Evolutionary conservation across 2,329 filamentous ascomycete species (phyloP), one percentile per base, ranked within the genome.

Genomic region (Penicillium sp.): DNA sequence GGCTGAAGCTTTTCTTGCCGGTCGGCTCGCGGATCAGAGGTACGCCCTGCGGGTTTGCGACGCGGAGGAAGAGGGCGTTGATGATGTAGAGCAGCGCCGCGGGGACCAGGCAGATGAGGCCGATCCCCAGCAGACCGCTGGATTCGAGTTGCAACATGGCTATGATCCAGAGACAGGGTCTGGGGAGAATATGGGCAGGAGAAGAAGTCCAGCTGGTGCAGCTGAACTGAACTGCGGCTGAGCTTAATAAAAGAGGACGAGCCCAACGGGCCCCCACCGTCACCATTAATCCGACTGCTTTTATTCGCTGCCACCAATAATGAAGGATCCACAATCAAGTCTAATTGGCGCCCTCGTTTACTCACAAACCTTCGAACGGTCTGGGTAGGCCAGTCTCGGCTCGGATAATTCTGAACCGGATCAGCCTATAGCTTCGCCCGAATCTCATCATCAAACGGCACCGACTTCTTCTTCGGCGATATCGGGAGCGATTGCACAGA

Each of bases 1-100:
- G 21, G 41, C 58, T 56, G 47, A 61, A 61, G 38, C 47, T 46
- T 11, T 9, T 48, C 41, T 52, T 56, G 7, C 52, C 58, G 13
- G 31, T 23, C 11, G 58, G 47, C 47, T 61, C 58, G 13, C 53
- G 46, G 9, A 61, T 47, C 2, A 51, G 38, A 3, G 53, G 46
- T 3, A 61, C 58, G 19, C 41, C 46, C 35, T 45, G 15, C 8
- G 53, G 53, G 21, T 23, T 13, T 9, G 48, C 35, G 7, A 51
- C n/a, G 47, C 52, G 45, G 7, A 56, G 23, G 53, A 61, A 57
- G 26, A 56, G 26, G 13, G 29, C 17, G 31, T 61, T 56, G 26
- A 61, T 47, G 23, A 51, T 15, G 17, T 61, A 61, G 26, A 61
- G 48, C 23, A 56, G 26, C 3, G 17, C 19, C 1, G 50, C 53